Evolutionary conservation across 2,329 filamentous ascomycete species (phyloP).

Genomic region (Trichothecium roseum): DNA sequence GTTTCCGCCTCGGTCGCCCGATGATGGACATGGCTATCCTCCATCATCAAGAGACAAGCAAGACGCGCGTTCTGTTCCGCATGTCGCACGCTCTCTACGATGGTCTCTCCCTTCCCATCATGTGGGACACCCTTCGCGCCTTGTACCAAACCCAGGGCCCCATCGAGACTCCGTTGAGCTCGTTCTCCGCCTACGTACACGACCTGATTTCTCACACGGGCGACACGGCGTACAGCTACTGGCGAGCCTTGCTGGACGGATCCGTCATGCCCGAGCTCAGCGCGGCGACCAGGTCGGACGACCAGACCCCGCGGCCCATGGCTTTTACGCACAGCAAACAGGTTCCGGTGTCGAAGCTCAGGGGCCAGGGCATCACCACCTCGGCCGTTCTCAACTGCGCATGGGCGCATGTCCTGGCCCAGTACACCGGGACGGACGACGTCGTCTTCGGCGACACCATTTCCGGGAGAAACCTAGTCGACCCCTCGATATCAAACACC

Average conservation of each 20-base stretch:
- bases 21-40: slow-evolving; percentile 4
- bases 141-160: slow-evolving; percentile 7
- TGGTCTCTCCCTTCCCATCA: slow-evolving; percentile 9
- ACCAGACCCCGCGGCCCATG: slow-evolving; percentile 2
- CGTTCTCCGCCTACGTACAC: slow-evolving; percentile 10
- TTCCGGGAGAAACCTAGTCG: slow-evolving; percentile 14
- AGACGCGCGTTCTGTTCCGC: slow-evolving; percentile 7
- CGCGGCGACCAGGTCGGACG: not conserved
- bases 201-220: slow-evolving; percentile 3
- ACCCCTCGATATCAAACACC: slow-evolving; percentile 2
- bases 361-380: slow-evolving; percentile 4
- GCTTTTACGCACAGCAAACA: slow-evolving; percentile 3
- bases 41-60: slow-evolving; percentile 2
- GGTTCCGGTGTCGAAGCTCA: slow-evolving; percentile 2
- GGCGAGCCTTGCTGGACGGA: slow-evolving; percentile 1
- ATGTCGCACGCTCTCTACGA: slow-evolving; percentile 14
- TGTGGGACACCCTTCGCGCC: slow-evolving; percentile 8
- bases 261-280: slow-evolving; percentile 8
- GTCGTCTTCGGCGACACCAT: slow-evolving; percentile 30
- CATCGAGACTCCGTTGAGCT: slow-evolving; percentile 5
- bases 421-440: slow-evolving; percentile 22
- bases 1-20: slow-evolving; percentile 2
- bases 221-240: slow-evolving; percentile 2
- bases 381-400: slow-evolving; percentile 3
- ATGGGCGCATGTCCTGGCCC: slow-evolving; percentile 28